Evolutionary conservation across 78 protist genomes (phyloP), one percentile per base, ranked within the genome.

Genomic region (Dictyostelium brefeldianum): DNA sequence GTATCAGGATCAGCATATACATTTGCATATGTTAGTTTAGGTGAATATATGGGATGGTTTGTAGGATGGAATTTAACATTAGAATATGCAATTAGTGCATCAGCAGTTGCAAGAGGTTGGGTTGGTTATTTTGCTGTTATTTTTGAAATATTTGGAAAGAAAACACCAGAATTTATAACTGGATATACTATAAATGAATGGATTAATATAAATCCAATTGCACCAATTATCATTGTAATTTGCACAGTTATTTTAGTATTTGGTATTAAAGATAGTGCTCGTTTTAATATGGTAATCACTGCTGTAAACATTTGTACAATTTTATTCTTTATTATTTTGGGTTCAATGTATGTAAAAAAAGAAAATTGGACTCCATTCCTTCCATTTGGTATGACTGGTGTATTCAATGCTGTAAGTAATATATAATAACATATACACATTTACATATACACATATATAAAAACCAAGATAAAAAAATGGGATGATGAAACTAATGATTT

Each of bases 51-150:
- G n/a, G 95, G 94, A 27, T 96, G 92, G 94, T 71, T 95, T 78
- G 71, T 50, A 15, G 80, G 73, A 43, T 77, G 85, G 95, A 80
- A 89, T 78, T 74, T 95, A 17, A 95, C 95, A 25, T 53, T 95
- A 27, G 97, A 95, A 41, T 90, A 95, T 31, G 87, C 93, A 4
- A 84, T 83, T 36, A 29, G 82, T 25, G 96, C 97, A n/a, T 29
- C 83, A 0, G 97, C 95, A 6, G 97, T 95, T 4, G 97, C 97
- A 14, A 67, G 91, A 54, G 95, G 97, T 29, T 95, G 97, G 97
- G 51, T 91, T 14, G 95, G 83, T 2, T 83, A 83, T 22, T 78
- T 95, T 47, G 1, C 25, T 15, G 65, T 25, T 10, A 31, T 92
- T 15, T 78, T 85, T 53, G 27, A n/a, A 9, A 51, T 85, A 8